These are phyloP conservation scores for Lenwebbia sp. DNA, from an alignment of 345 rosid species.

Conservation along the genomic window DNA sequence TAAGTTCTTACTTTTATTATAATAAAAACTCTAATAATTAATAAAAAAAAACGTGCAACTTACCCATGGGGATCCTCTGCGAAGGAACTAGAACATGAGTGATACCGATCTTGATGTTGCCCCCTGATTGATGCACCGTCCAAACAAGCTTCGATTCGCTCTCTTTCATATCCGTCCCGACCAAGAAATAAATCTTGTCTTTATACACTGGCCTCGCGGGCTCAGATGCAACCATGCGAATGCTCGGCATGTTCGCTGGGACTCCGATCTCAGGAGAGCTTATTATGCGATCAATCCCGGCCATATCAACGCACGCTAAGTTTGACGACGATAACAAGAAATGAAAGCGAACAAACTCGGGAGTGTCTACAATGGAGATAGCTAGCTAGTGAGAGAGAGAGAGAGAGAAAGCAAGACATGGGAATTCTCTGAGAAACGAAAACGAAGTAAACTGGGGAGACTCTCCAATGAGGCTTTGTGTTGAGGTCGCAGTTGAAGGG, in stretches of 20 bases:
- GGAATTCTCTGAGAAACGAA: not conserved
- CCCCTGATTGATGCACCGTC: slow-evolving; percentile 20
- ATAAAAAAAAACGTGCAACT: slow-evolving; percentile 4
- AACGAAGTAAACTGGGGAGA: not conserved
- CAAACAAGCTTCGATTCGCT: slow-evolving; percentile 5
- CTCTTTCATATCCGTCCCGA: slow-evolving; percentile 12
- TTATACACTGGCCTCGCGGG: slow-evolving; percentile 5
- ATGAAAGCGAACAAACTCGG: not conserved
- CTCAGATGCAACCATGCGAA: not conserved
- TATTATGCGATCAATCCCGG: not conserved
- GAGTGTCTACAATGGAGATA: not conserved
- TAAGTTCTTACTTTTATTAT: not conserved
- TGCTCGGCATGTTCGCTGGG: not conserved
- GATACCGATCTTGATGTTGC: slow-evolving; percentile 44
- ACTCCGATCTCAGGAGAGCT: not conserved
- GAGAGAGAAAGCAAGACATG: not conserved
- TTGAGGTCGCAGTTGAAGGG: not conserved
- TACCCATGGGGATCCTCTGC: slow-evolving; percentile 51
- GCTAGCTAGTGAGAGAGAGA: not conserved
- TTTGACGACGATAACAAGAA: not conserved
- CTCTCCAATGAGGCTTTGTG: not conserved
- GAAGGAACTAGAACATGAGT: slow-evolving; percentile 63
- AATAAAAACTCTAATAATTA: not conserved
- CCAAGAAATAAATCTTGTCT: slow-evolving; percentile 17
- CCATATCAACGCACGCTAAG: not conserved